A percentile compares a stretch with the other conserved stretches of the same genome.
phyloP scores from a whole-genome alignment of 306 rosid genomes.

The Canavalia gladiata region DNA sequence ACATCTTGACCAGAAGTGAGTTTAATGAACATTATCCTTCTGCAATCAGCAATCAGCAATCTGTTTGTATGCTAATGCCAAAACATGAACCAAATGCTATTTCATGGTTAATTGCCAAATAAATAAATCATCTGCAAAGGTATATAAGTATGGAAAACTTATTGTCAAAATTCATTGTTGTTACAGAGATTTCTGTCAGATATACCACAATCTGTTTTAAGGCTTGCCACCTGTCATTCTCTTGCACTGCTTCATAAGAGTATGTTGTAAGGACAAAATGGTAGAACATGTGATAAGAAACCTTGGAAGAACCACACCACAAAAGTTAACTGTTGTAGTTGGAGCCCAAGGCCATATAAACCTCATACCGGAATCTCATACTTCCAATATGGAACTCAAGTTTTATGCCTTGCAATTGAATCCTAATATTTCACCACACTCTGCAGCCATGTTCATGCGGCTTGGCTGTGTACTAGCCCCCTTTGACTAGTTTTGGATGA shows the following conservation, averaged over 20 bases:
- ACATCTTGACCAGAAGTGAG: conserved; percentile 98
- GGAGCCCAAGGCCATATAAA: too few relatives aligned
- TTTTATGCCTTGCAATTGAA: too few relatives aligned
- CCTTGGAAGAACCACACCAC: too few relatives aligned
- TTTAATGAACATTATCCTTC: conserved; percentile 33
- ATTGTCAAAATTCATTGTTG: background rate
- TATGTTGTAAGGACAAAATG: conserved; percentile 3
- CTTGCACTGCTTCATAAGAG: background rate
- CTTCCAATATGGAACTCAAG: too few relatives aligned
- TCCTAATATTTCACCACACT: too few relatives aligned
- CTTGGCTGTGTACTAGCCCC: too few relatives aligned
- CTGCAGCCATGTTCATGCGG: too few relatives aligned
- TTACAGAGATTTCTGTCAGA: background rate
- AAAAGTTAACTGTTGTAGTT: too few relatives aligned
- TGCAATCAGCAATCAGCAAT: background rate
- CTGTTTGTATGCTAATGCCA: conserved; percentile 1
- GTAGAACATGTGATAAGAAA: background rate
- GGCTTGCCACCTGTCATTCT: background rate
- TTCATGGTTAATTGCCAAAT: conserved; percentile 18
- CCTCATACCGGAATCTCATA: too few relatives aligned
- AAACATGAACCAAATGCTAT: conserved; percentile 24
- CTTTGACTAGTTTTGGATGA: too few relatives aligned
- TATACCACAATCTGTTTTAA: background rate
- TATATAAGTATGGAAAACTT: background rate
- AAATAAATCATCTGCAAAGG: conserved; percentile 3